These are phyloP conservation scores for Ormosia semicastrata DNA, from an alignment of 306 rosid species.

Conservation along the genomic window DNA sequence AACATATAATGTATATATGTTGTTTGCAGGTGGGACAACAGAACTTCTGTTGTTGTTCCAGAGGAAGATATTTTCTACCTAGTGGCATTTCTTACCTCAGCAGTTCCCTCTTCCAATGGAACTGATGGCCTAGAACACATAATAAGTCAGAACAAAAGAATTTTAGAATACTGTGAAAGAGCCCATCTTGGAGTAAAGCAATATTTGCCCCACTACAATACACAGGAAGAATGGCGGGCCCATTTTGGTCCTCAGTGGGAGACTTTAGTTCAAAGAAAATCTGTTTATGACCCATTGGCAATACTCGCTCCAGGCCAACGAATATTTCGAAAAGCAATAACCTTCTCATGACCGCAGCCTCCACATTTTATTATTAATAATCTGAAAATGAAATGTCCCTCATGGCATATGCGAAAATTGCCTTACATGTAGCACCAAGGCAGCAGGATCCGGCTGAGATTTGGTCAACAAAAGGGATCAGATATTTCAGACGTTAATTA, in stretches of 20 bases:
- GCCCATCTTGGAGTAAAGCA: constrained; percentile 78
- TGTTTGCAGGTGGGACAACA: constrained; percentile 90
- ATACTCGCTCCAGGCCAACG: constrained; percentile 91
- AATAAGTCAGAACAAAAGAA: constrained; percentile 75
- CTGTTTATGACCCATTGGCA: constrained; percentile 83
- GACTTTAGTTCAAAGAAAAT: constrained; percentile 66
- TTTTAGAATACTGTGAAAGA: constrained; percentile 74
- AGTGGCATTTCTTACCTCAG: constrained; percentile 87
- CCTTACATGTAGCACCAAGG: constrained; percentile 27
- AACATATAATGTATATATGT: constrained; percentile 19
- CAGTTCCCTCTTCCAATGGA: constrained; percentile 77
- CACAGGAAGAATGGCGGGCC: constrained; percentile 77
- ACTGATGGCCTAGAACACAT: constrained; percentile 78
- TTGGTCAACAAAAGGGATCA: constrained; percentile 25
- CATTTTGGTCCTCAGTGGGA: constrained; percentile 93
- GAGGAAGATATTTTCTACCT: constrained; percentile 85
- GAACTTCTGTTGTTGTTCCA: constrained; percentile 63
- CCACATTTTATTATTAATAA: background rate
- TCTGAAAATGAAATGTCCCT: constrained; percentile 33
- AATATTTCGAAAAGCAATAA: constrained; percentile 77
- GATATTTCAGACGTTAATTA: constrained; percentile 21
- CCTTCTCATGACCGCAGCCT: constrained; percentile 45
- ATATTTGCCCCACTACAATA: constrained; percentile 77
- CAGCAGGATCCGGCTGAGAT: constrained; percentile 35
- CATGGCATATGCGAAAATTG: constrained; percentile 24